Base-by-base conservation (phyloP, 2,329 filamentous ascomycete species). In the Diaporthe vaccinii region DNA sequence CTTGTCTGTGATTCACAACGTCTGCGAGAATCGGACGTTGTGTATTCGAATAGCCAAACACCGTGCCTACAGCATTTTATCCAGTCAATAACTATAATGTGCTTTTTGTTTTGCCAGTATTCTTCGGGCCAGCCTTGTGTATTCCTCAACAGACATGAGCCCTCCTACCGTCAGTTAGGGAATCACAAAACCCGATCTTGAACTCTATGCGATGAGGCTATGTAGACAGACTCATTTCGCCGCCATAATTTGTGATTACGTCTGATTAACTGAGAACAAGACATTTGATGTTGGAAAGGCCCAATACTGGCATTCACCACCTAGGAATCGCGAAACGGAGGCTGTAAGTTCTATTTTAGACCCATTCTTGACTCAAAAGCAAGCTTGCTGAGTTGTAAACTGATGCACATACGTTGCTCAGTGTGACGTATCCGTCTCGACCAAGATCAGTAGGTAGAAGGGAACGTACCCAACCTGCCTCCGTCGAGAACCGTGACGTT, bases 401-500 rank as follows among this genome's bases (percentile, higher is more conserved):
- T 14, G 34, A 31, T 28, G 49, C 34, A 28, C 2, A 41, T 25
- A 20, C 9, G 22, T 41, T n/a, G n/a, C 20, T 55, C 25, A 7
- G 46, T 25, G n/a, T 44, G 41, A 22, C 46, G 22, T 9, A 39
- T 7, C 72, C n/a, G 1, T 53, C 49, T 28, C 7, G 20, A 14
- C 31, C 25, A n/a, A 8, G 10, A 41, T 69, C 28, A 92, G 79
- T 89, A 91, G 4, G 87, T 87, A 20, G 87, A 86, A 39, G 91
- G 90, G 77, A 92, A 85, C 22, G 84, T 87, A 39, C 85, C 85
- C 67, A 94, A 80, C 74, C 91, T 86, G 1, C 92, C 92, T 67
- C 92, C 92, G 80, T 94, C 93, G 0, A 90, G 85, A 10, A 93
- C 83, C 62, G 93, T 83, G 22, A 91, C 87, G 75, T 88, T 88